Conservation (phyloP, 805 yeast species). For the Saccharomycopsis olivae region DNA sequence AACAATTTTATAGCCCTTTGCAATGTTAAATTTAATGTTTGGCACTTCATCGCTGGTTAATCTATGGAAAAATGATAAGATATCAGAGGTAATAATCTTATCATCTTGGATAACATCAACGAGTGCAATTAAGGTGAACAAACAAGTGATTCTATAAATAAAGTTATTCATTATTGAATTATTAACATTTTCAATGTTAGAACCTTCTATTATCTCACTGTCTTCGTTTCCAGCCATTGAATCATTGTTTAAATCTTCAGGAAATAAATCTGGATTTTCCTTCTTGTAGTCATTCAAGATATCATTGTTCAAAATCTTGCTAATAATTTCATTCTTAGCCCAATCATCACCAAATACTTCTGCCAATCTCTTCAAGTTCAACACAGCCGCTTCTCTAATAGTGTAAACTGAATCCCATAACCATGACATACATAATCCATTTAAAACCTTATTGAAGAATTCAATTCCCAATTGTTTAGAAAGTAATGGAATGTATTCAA, state of each 20-base stretch:
- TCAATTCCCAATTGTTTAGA: conserved; percentile 92
- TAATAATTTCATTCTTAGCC: conserved; percentile 79
- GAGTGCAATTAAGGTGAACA: conserved; percentile 77
- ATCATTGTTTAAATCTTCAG: conserved; percentile 26
- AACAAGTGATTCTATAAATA: conserved; percentile 83
- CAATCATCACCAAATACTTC: conserved; percentile 86
- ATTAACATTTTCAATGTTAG: conserved; percentile 21
- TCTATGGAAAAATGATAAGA: conserved; percentile 70
- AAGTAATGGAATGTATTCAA: conserved; percentile 88
- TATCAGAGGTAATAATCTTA: conserved; percentile 45
- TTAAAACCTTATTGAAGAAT: conserved; percentile 85
- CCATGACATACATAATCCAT: conserved; percentile 93
- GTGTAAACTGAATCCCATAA: conserved; percentile 96
- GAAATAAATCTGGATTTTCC: conserved; percentile 18
- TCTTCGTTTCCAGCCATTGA: conserved; percentile 19
- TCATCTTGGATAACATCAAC: conserved; percentile 56
- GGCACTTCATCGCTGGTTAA: conserved; percentile 79
- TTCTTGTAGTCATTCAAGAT: conserved; percentile 25
- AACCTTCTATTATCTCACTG: conserved; percentile 34
- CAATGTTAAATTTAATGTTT: conserved; percentile 90
- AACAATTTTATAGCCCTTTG: conserved; percentile 65
- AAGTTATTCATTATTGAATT: conserved; percentile 40
- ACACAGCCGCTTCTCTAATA: conserved; percentile 91
- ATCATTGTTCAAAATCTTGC: conserved; percentile 49
- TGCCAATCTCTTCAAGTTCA: conserved; percentile 68